Base-by-base conservation (phyloP, 2,329 filamentous ascomycete genomes). In the Verticillium zaregamsianum region DNA sequence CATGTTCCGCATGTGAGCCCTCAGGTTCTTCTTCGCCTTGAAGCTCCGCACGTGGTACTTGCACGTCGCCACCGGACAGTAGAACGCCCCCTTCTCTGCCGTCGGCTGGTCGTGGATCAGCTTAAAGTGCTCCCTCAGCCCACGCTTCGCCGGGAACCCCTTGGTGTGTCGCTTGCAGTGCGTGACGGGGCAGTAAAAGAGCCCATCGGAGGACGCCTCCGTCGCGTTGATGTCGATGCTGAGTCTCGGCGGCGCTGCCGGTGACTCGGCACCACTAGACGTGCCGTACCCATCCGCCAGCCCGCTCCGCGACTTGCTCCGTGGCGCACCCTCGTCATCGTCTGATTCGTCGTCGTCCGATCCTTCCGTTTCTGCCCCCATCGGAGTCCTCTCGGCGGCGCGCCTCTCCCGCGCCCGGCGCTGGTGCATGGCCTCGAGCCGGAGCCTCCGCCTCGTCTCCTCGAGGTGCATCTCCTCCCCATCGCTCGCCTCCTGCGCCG, bases 151-250 rank as follows among this genome's bases (percentile, higher is more conserved):
- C 2, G 66, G 60, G 65, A 80, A 80, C 0, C 76, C 76, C 31
- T 68, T 70, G 0, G 64, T 68, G 2, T 76, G 71, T 20, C 78
- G 76, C 49, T 70, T 70, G 63, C 78, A 80, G 0, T 69, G 66
- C 0, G 70, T 54, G 2, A 79, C 68, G 5, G 77, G 75, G 40
- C 78, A 80, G 59, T 72, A 74, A 57, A 74, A 59, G 14, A 77
- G 32, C 20, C 74, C 64, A 58, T 71, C 66, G 62, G 79, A 70
- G 1, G 74, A 72, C 1, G 73, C 40, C n/a, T 59, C 28, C 3
- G 54, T 31, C 9, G 8, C 14, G 40, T 35, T 59, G 40, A 54
- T 35, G 58, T 59, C 58, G 37, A 58, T 40, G 17, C 39, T 12
- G 58, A 15, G 28, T 5, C 23, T 59, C 2, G 52, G 33, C 12